Conservation (phyloP, 108 stramenopile genomes). For the Stephanodiscus minutulus region DNA sequence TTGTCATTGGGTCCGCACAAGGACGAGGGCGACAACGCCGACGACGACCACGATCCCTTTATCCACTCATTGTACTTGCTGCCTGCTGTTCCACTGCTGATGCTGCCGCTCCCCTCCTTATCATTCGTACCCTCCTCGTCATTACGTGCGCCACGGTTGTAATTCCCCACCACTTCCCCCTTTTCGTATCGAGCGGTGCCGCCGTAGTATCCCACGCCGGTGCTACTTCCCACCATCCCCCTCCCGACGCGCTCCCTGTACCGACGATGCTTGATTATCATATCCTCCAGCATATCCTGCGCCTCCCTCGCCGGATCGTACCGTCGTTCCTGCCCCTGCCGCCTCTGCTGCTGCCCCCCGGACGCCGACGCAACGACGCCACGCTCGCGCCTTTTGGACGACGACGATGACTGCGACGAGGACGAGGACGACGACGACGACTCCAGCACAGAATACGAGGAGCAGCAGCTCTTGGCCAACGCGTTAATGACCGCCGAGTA, state of each 20-base stretch:
- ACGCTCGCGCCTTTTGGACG: conserved; percentile 3
- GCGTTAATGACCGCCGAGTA: conserved; percentile 61
- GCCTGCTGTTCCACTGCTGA: not conserved
- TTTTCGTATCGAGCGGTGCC: conserved; percentile 16
- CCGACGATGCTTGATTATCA: conserved; percentile 42
- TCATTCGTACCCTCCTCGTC: conserved; percentile 9
- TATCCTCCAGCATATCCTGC: conserved; percentile 47
- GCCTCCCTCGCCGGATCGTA: conserved; percentile 53
- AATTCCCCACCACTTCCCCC: conserved; percentile 7
- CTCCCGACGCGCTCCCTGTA: conserved; percentile 44
- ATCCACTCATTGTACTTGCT: conserved; percentile 21
- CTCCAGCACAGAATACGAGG: conserved; percentile 10
- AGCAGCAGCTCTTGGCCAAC: conserved; percentile 58
- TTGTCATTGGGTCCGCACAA: not conserved
- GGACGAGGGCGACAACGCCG: not conserved
- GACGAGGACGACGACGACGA: not conserved
- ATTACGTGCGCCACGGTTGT: not conserved
- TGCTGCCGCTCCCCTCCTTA: not conserved
- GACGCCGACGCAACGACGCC: not conserved
- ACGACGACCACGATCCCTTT: conserved; percentile 16
- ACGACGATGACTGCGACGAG: not conserved
- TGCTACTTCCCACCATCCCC: conserved; percentile 15
- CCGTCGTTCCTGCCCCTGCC: not conserved
- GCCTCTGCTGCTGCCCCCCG: not conserved
- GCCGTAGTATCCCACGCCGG: conserved; percentile 10